Evolutionary conservation across 106 monocot genomes (phyloP).

Genomic region (Posidonia australis): DNA sequence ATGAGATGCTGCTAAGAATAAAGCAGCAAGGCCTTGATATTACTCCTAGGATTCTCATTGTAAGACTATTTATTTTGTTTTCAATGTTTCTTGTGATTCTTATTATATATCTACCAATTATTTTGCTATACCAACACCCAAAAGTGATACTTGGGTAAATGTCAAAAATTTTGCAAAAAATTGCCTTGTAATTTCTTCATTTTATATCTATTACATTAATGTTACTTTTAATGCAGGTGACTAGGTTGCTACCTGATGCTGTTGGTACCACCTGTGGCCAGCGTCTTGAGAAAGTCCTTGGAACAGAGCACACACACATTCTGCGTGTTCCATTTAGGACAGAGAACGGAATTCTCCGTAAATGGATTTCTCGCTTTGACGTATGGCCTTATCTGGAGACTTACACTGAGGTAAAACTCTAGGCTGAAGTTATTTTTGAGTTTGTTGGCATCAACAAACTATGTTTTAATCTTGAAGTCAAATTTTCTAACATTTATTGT

Average conservation of each 20-base stretch:
- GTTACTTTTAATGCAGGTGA: conserved; percentile 35
- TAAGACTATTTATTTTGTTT: conserved; percentile 4
- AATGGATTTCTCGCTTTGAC: conserved; percentile 92
- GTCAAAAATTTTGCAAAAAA: too few relatives aligned
- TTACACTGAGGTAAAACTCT: conserved; percentile 53
- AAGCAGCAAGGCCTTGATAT: conserved; percentile 29
- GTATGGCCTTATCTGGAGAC: conserved; percentile 93
- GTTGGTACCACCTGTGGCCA: conserved; percentile 71
- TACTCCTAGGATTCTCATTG: conserved; percentile 30
- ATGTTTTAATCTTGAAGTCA: too few relatives aligned
- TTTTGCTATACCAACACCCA: background rate
- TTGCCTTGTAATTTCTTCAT: too few relatives aligned
- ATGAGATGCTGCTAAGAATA: conserved; percentile 32
- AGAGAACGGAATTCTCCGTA: conserved; percentile 67
- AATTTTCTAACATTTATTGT: background rate
- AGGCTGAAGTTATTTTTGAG: background rate
- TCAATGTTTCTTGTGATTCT: background rate
- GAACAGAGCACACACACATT: conserved; percentile 64
- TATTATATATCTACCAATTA: background rate
- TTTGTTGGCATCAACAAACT: background rate
- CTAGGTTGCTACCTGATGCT: conserved; percentile 80
- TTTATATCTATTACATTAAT: too few relatives aligned
- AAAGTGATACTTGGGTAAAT: too few relatives aligned
- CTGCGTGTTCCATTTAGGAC: conserved; percentile 78
- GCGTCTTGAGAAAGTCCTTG: conserved; percentile 60